phyloP scores from a whole-genome alignment of 2,329 filamentous ascomycete species.

The Aspergillus vadensis region DNA sequence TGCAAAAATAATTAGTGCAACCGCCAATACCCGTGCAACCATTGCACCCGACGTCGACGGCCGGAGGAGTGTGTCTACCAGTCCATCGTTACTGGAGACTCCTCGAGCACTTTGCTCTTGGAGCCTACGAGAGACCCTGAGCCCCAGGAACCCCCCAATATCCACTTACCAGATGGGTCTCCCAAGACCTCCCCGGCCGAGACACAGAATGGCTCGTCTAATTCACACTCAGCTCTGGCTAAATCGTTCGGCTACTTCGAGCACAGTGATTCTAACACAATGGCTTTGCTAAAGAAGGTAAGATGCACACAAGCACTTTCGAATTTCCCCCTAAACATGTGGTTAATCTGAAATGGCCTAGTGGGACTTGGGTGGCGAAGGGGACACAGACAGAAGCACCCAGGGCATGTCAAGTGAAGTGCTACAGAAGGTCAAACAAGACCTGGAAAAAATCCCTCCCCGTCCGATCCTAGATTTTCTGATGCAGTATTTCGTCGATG shows the following conservation, averaged over 20 bases:
- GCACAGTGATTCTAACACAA: slow-evolving; percentile 10
- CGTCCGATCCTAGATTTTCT: slow-evolving; percentile 8
- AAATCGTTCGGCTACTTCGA: slow-evolving; percentile 15
- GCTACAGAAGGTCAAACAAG: not conserved
- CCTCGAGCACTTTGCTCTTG: not conserved
- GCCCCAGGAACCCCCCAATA: not conserved
- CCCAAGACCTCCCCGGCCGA: not conserved
- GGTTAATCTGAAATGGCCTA: not conserved
- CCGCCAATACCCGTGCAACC: slow-evolving; percentile 13
- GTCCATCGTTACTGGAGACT: not conserved
- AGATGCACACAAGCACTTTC: not conserved
- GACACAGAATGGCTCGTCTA: not conserved
- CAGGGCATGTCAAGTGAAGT: not conserved
- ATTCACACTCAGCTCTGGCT: not conserved
- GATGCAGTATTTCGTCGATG: slow-evolving; percentile 9
- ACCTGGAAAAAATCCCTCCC: not conserved
- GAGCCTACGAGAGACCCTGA: not conserved
- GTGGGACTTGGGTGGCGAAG: not conserved
- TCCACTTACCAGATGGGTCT: not conserved
- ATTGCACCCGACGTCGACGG: slow-evolving; percentile 13
- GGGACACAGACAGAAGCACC: not conserved
- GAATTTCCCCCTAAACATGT: too few species aligned
- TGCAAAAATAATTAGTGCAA: slow-evolving; percentile 8
- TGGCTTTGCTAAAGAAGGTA: slow-evolving; percentile 5
- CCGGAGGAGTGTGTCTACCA: slow-evolving; percentile 13